Base-by-base conservation (phyloP, 495 filamentous ascomycete genomes). In the Penicillium taxi region DNA sequence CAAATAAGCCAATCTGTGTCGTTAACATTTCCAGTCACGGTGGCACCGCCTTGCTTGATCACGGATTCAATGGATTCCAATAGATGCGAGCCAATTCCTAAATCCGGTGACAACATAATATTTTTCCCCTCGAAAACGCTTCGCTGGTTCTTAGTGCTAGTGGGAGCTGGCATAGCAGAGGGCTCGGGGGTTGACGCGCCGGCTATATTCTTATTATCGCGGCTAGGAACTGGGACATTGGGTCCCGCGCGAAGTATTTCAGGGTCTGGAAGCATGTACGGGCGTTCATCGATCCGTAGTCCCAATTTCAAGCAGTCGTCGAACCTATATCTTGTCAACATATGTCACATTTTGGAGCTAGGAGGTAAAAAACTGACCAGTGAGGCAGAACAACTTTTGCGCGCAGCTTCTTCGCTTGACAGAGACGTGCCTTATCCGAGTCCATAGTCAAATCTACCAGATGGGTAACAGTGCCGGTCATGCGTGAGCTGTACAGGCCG, bases 221-320 rank as follows among this genome's bases (percentile, higher is more conserved):
- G 66, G 4, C 75, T 63, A 17, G 67, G 62, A 31, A 86, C 61
- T 2, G 64, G 63, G 14, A 72, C 74, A 32, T 74, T 67, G 16
- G 74, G 64, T 4, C 60, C 61, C 31, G 64, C 66, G 16, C 66
- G 72, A 11, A 85, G 53, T 13, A 91, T 84, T 44, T 88, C 84
- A 1, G 93, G 86, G 47, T 96, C 72, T 9, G 93, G 91, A 9
- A 96, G 76, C 14, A 72, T 68, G 55, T 99, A 99, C 9, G 93
- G 91, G 9, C 67, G 60, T 49, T 96, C 91, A 47, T 84, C 78
- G 39, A 99, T 94, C 31, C 82, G 75, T 48, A 81, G 81, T 24
- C 88, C 86, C 28, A 99, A 77, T 58, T 83, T 87, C 22, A 99
- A 73, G 56, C 91, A 99, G 52, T 95, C 90, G 45, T 96, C 91